Evolutionary conservation across 805 yeast species (phyloP).

Genomic region (Starmerella khaoyaiensis): DNA sequence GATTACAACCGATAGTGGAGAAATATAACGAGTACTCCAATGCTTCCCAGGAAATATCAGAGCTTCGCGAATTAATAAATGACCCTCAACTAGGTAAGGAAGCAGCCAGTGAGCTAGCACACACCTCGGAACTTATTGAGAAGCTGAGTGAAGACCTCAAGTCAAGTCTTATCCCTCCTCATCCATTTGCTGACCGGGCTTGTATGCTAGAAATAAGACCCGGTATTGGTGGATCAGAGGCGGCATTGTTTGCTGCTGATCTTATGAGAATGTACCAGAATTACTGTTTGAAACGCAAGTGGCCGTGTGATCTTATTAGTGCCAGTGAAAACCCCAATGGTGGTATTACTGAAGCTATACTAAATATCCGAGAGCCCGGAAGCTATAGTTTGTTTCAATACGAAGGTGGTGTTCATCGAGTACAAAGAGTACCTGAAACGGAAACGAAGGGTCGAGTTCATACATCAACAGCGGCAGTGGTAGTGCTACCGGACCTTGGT

Average conservation of each 20-base stretch:
- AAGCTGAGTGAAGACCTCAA: slow-evolving; percentile 38
- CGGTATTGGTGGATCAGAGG: slow-evolving; percentile 94
- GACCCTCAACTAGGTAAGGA: slow-evolving; percentile 43
- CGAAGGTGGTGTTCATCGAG: slow-evolving; percentile 94
- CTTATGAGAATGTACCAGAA: slow-evolving; percentile 67
- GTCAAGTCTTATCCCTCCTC: slow-evolving; percentile 53
- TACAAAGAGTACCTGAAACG: slow-evolving; percentile 85
- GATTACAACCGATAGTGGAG: slow-evolving; percentile 35
- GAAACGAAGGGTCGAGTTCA: slow-evolving; percentile 90
- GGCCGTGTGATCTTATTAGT: slow-evolving; percentile 56
- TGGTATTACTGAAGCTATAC: slow-evolving; percentile 65
- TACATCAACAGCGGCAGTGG: slow-evolving; percentile 92
- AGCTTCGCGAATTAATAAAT: slow-evolving; percentile 34
- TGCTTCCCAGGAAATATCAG: slow-evolving; percentile 26
- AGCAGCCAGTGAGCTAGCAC: slow-evolving; percentile 48
- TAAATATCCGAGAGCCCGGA: slow-evolving; percentile 62
- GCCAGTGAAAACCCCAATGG: slow-evolving; percentile 39
- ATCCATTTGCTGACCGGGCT: slow-evolving; percentile 60
- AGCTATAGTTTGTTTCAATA: slow-evolving; percentile 59
- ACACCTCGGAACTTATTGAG: slow-evolving; percentile 35
- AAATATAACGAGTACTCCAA: slow-evolving; percentile 31
- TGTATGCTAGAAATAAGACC: slow-evolving; percentile 80
- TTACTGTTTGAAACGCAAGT: slow-evolving; percentile 49
- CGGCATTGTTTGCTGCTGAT: slow-evolving; percentile 73
- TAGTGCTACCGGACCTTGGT: slow-evolving; percentile 61